These are phyloP conservation scores for Debaryomyces udenii DNA, from an alignment of 1,139 yeast species.

Conservation along the genomic window DNA sequence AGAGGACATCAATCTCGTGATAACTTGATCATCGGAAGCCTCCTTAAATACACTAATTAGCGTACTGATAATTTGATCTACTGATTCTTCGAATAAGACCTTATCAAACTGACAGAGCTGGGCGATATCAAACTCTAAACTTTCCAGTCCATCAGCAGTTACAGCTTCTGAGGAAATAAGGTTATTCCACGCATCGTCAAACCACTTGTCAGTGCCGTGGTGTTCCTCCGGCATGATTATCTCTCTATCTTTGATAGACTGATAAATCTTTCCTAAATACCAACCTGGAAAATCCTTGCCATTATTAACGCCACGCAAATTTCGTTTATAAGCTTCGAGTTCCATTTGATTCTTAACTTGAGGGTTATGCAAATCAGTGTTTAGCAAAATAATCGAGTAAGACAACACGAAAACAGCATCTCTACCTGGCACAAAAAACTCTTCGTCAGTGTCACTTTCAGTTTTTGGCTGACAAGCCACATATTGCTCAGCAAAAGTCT, in stretches of 20 bases:
- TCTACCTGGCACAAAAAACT: constrained; percentile 64
- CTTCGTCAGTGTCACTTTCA: constrained; percentile 21
- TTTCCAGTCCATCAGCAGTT: constrained; percentile 23
- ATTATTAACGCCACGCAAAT: constrained; percentile 78
- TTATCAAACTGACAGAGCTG: constrained; percentile 59
- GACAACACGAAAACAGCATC: constrained; percentile 75
- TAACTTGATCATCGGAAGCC: constrained; percentile 88
- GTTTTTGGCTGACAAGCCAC: constrained; percentile 53
- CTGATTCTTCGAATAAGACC: constrained; percentile 64
- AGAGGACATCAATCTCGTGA: constrained; percentile 83
- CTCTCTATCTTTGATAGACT: constrained; percentile 80
- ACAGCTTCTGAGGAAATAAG: constrained; percentile 56
- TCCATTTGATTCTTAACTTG: constrained; percentile 87
- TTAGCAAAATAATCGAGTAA: constrained; percentile 74
- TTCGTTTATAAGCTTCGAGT: constrained; percentile 75
- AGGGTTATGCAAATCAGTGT: constrained; percentile 79
- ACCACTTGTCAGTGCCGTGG: constrained; percentile 83
- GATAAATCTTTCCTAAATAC: constrained; percentile 80
- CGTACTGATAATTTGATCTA: constrained; percentile 66
- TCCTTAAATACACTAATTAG: constrained; percentile 77
- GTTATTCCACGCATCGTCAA: constrained; percentile 92
- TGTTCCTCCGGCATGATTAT: constrained; percentile 98
- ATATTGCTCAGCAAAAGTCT: constrained; percentile 80
- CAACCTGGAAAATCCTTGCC: constrained; percentile 81
- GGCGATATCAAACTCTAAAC: constrained; percentile 24